Conservation (phyloP, 208 protist genomes). For the Leishmania braziliensis region DNA sequence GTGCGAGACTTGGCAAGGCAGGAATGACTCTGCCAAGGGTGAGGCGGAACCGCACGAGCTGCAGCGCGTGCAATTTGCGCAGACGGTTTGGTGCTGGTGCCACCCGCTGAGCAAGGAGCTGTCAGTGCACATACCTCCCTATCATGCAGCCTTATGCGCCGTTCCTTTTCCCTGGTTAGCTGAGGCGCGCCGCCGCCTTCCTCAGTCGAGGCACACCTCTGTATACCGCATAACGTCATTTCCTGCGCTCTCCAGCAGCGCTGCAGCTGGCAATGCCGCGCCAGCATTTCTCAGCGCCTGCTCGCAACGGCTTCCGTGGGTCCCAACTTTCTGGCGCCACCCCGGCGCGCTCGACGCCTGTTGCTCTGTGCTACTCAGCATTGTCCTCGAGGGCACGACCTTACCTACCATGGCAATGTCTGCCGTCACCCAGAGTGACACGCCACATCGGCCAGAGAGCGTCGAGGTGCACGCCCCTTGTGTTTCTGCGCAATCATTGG, state of each 20-base stretch:
- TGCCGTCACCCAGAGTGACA: background rate
- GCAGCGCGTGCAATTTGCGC: background rate
- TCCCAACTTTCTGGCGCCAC: slow-evolving; percentile 64
- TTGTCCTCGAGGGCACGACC: slow-evolving; percentile 32
- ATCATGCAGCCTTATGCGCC: slow-evolving; percentile 27
- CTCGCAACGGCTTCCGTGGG: slow-evolving; percentile 5
- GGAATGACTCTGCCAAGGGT: background rate
- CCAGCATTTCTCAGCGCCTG: background rate
- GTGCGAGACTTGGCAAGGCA: background rate
- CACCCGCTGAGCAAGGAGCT: slow-evolving; percentile 14
- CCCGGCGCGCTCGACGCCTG: slow-evolving; percentile 45
- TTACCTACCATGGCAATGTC: background rate
- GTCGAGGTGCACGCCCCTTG: background rate
- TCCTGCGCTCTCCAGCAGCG: background rate
- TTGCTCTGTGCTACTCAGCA: slow-evolving; percentile 54
- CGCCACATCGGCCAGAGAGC: background rate
- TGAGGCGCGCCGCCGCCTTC: background rate
- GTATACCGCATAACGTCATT: background rate
- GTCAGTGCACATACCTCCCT: slow-evolving; percentile 10
- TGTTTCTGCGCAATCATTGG: background rate
- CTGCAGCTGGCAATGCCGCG: background rate
- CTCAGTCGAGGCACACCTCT: background rate
- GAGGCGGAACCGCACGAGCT: background rate
- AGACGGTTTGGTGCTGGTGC: slow-evolving; percentile 26
- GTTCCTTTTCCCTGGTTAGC: slow-evolving; percentile 8